A percentile compares a stretch with the other conserved stretches of the same genome.
These are phyloP conservation scores for Lactifluus pinguis DNA, from an alignment of 768 basidiomycete genomes.

Conservation along the genomic window DNA sequence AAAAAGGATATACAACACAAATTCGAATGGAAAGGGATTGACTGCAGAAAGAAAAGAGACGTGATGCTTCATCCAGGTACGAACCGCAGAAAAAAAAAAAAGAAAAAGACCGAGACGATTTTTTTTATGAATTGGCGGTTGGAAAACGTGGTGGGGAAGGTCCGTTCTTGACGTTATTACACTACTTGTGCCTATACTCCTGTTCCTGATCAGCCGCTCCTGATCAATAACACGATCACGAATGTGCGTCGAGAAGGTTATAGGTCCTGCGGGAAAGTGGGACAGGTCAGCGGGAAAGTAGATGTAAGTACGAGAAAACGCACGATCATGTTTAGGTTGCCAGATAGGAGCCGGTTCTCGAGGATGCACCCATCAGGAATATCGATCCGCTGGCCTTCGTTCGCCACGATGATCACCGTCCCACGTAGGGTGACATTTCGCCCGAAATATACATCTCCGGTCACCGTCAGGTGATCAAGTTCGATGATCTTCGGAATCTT, in stretches of 20 bases:
- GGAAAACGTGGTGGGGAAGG: not conserved
- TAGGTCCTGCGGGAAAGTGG: conserved; percentile 3
- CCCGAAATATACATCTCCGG: conserved; percentile 60
- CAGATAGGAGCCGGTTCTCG: conserved; percentile 57
- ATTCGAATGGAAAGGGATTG: not conserved
- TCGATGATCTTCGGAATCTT: conserved; percentile 66
- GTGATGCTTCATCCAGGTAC: not conserved
- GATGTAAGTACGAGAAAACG: conserved; percentile 19
- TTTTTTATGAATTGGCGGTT: too few species aligned
- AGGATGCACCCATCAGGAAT: conserved; percentile 51
- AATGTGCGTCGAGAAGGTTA: not conserved
- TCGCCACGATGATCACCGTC: conserved; percentile 55
- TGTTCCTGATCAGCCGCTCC: not conserved
- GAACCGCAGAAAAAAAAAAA: not conserved
- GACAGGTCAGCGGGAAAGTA: not conserved
- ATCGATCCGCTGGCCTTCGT: conserved; percentile 49
- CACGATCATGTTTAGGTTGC: conserved; percentile 68
- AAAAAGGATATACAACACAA: not conserved
- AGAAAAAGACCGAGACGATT: not conserved
- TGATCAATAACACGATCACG: not conserved
- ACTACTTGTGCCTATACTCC: not conserved
- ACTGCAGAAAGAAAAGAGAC: not conserved
- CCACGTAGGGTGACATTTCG: conserved; percentile 55
- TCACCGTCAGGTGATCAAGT: conserved; percentile 66
- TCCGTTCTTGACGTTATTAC: not conserved